A percentile compares a stretch with the other conserved stretches of the same genome.
Evolutionary conservation across 176 grass and related monocot genomes (phyloP).

Genomic region (Leersia perrieri): DNA sequence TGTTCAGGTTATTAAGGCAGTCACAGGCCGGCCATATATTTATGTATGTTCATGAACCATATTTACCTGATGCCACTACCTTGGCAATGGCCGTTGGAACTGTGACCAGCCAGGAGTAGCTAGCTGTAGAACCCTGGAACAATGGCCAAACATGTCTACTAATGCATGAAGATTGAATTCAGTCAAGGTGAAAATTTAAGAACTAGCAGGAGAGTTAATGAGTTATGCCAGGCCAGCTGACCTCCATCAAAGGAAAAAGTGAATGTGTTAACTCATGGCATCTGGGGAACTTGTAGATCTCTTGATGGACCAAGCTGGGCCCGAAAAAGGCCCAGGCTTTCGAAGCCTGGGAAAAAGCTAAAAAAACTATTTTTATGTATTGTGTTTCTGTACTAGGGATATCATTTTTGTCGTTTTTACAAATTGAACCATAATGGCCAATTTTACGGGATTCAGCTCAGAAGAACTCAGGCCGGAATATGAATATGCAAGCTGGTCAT

Average conservation of each 20-base stretch:
- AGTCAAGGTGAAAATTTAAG: background rate
- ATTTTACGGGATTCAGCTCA: no score
- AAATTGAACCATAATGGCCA: no score
- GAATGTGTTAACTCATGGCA: background rate
- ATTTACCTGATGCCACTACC: background rate
- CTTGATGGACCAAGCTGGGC: no score
- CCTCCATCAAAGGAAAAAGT: background rate
- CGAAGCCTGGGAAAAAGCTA: no score
- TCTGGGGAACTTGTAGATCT: background rate
- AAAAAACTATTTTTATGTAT: no score
- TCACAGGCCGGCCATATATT: background rate
- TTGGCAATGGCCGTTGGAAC: background rate
- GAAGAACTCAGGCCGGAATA: no score
- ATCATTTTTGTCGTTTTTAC: no score
- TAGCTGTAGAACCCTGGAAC: background rate
- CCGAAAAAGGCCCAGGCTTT: no score
- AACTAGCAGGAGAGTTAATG: background rate
- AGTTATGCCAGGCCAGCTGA: background rate
- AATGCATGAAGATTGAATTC: background rate
- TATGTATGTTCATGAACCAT: background rate
- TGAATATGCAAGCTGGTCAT: no score
- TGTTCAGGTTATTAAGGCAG: conserved; percentile 1
- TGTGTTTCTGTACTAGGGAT: no score
- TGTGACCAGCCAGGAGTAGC: background rate
- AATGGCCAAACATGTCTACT: background rate